Percentiles rank a stretch among this genome's conserved stretches.
Evolutionary conservation across 768 basidiomycete genomes (phyloP).

Genomic region (Gymnopilus dilepis): DNA sequence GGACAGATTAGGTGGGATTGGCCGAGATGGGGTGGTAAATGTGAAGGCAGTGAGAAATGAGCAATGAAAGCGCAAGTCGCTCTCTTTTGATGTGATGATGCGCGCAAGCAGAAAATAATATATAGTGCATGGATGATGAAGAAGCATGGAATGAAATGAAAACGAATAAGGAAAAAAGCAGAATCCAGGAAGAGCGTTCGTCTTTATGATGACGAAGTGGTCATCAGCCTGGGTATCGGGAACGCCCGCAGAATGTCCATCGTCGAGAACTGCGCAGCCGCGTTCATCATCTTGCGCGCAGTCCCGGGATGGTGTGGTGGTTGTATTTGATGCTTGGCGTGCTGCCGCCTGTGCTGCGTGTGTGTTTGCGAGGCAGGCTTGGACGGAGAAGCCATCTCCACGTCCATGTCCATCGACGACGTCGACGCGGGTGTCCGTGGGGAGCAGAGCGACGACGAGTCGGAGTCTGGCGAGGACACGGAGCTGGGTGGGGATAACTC

Average conservation of each 20-base stretch:
- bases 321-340: conserved; percentile 10
- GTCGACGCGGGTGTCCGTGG: conserved; percentile 32
- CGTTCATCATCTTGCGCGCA: conserved; percentile 23
- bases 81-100: neutral
- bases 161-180: conserved; percentile 4
- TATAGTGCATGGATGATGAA: neutral
- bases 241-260: conserved; percentile 54
- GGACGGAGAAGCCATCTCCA: conserved; percentile 20
- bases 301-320: conserved; percentile 16
- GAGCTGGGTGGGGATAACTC: conserved; percentile 40
- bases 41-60: neutral
- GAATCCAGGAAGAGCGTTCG: conserved; percentile 5
- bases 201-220: conserved; percentile 25
- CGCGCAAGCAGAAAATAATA: conserved; percentile 1
- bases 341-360: neutral
- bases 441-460: conserved; percentile 31
- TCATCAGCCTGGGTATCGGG: conserved; percentile 46
- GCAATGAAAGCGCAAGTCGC: conserved; percentile 4
- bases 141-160: neutral
- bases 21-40: conserved; percentile 1
- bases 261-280: conserved; percentile 38
- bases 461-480: conserved; percentile 16
- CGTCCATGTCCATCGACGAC: conserved; percentile 6
- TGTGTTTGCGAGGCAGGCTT: neutral
- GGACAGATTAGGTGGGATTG: neutral